A percentile compares a stretch with the other conserved stretches of the same genome.
Evolutionary conservation across 805 yeast species (phyloP).

Genomic region (Starmera pachycereana): DNA sequence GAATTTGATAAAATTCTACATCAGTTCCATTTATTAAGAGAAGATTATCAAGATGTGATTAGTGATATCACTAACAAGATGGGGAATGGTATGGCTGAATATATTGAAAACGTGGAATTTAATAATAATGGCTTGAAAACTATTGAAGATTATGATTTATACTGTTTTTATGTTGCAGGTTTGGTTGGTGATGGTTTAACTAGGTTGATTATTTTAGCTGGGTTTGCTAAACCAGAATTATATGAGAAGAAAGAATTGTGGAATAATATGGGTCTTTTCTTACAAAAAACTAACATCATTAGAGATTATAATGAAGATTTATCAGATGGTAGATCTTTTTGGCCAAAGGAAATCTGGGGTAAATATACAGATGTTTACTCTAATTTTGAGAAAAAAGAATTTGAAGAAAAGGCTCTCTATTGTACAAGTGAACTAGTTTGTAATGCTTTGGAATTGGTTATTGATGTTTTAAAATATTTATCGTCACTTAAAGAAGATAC

Average conservation of each 20-base stretch:
- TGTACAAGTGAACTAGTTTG: slow-evolving; percentile 78
- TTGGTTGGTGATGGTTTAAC: slow-evolving; percentile 95
- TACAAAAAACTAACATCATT: slow-evolving; percentile 93
- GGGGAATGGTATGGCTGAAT: slow-evolving; percentile 99
- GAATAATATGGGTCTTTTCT: slow-evolving; percentile 87
- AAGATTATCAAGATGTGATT: slow-evolving; percentile 70
- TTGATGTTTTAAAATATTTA: slow-evolving; percentile 66
- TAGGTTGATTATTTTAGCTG: slow-evolving; percentile 64
- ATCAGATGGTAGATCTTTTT: slow-evolving; percentile 85
- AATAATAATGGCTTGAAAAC: slow-evolving; percentile 74
- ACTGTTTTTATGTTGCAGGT: slow-evolving; percentile 97
- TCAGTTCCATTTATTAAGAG: slow-evolving; percentile 65
- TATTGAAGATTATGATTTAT: slow-evolving; percentile 71
- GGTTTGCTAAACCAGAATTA: slow-evolving; percentile 49
- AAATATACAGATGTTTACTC: slow-evolving; percentile 58
- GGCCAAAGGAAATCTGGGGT: slow-evolving; percentile 93
- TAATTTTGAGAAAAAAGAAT: slow-evolving; percentile 44
- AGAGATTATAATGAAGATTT: slow-evolving; percentile 92
- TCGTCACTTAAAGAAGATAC: slow-evolving; percentile 73
- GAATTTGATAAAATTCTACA: slow-evolving; percentile 61
- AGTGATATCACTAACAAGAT: slow-evolving; percentile 68
- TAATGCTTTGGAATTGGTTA: slow-evolving; percentile 69
- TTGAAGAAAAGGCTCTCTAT: slow-evolving; percentile 44
- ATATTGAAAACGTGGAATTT: slow-evolving; percentile 66
- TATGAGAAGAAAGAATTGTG: slow-evolving; percentile 47